Evolutionary conservation across 768 basidiomycete species (phyloP), one percentile per base, ranked within the genome.

Genomic region (Mrakia gelida): DNA sequence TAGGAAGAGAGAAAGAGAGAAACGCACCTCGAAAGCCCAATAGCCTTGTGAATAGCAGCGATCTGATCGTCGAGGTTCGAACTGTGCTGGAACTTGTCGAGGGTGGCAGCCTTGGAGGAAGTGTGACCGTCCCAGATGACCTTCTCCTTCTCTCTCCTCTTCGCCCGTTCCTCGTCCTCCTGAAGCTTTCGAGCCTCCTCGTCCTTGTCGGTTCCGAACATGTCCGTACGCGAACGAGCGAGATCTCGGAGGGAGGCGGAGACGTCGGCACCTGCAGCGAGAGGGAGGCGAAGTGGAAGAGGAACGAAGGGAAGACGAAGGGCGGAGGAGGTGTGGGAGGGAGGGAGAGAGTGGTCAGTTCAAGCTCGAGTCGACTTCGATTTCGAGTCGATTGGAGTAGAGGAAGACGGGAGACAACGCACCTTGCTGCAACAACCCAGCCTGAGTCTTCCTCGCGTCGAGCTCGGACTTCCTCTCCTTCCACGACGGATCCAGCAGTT

Each of bases 81-180:
- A 80, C 92, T 91, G 23, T 90, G 91, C 71, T 95, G 95, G 87
- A 91, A 99, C 83, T 94, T 94, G 88, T 95, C 92, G 82, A 95
- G 87, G 0, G 94, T 97, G 81, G 90, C 90, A 71, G 91, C 91
- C 86, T 95, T 98, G 63, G 94, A 92, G 63, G 94, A 92, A 2
- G 95, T 95, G 84, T 98, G 95, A 81, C 97, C 97, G 85, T 98
- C 97, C 97, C 97, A 99, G 71, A 98, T 93, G 81, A 93, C 92
- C 83, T 92, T 95, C 85, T 98, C 97, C 83, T 91, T 89, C 84
- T 96, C 95, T 83, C 90, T 92, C 80, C 94, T 88, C 82, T 89
- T 89, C 80, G 91, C 89, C 75, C 89, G 87, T 82, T 94, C 92
- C 80, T 92, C 91, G 72, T 94, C 94, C 80, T 97, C 95, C 85